phyloP scores from a whole-genome alignment of 2,329 filamentous ascomycete genomes.

The Cryoendolithus antarcticus region DNA sequence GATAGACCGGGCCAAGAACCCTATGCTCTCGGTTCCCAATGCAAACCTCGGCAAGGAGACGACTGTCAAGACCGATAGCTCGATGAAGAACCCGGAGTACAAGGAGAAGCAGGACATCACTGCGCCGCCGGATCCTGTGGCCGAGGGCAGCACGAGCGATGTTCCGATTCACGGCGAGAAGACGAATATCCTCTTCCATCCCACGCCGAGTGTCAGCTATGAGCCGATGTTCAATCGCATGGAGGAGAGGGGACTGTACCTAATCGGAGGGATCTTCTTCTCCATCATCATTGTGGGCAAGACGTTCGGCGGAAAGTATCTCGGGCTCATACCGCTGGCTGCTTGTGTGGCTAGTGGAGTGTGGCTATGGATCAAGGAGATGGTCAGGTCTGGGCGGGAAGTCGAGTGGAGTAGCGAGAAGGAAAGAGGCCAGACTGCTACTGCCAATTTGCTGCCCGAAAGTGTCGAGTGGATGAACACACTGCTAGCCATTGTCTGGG shows the following conservation, averaged over 20 bases:
- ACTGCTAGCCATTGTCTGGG: conserved; percentile 72
- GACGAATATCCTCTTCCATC: conserved; percentile 92
- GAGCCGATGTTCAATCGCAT: conserved; percentile 73
- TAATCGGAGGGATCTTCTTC: conserved; percentile 59
- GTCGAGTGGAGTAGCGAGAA: conserved; percentile 83
- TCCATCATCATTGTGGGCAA: conserved; percentile 66
- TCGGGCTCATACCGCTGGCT: conserved; percentile 63
- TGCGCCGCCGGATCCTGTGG: conserved; percentile 77
- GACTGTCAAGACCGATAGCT: conserved; percentile 56
- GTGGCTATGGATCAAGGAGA: conserved; percentile 80
- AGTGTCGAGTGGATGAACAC: conserved; percentile 93
- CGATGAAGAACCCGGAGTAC: conserved; percentile 68
- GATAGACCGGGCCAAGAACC: conserved; percentile 58
- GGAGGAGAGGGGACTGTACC: conserved; percentile 59
- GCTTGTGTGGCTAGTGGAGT: conserved; percentile 63
- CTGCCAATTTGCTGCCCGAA: conserved; percentile 79
- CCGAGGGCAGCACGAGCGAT: conserved; percentile 72
- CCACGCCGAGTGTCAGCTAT: conserved; percentile 78
- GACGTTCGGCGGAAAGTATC: conserved; percentile 64
- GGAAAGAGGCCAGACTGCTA: conserved; percentile 68
- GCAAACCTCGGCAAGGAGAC: conserved; percentile 70
- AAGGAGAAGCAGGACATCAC: conserved; percentile 77
- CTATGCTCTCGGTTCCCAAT: conserved; percentile 74
- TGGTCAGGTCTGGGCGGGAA: conserved; percentile 69
- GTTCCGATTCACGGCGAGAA: conserved; percentile 94